Base-by-base conservation (phyloP, 495 filamentous ascomycete species). In the Pyrenula aspistea region DNA sequence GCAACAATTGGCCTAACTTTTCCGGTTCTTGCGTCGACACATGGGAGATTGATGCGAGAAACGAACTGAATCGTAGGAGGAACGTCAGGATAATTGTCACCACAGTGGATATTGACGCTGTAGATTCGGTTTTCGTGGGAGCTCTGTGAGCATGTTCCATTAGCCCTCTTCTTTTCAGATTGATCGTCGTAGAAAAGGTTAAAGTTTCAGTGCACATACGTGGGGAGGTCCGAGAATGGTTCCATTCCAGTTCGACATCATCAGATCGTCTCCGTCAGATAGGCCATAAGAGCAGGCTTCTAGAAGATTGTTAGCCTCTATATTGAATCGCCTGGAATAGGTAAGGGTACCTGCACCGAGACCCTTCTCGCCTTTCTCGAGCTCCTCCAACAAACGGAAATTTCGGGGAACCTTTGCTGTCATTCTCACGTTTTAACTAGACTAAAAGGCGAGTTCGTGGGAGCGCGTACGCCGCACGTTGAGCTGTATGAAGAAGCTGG, bases 341-440 rank as follows among this genome's bases (percentile, higher is more conserved):
- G 15, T 12, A 22, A 49, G 42, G 59, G 22, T 25, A 96, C 92
- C 92, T 73, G 92, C 91, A 63, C 94, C 91, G 53, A 92, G 76
- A 50, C 94, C 93, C 70, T 97, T 98, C 77, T 98, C 93, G 61
- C 93, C 93, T 76, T 96, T 97, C 77, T 98, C 93, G 2, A 98
- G 79, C 83, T 98, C 93, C 67, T 96, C 94, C 20, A 98, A 80
- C 61, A 98, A 82, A 62, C 91, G 82, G 67, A 98, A 98, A 73
- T 97, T 97, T 64, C 93, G 79, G 47, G 93, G 93, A 31, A 98
- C 79, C 65, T 94, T 95, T 42, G 93, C 88, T 53, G 79, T 70
- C 85, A 89, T 89, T 42, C 15, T 15, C 15, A 15, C 4, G 31
- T 15, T 42, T 4, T 15, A n/a, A 42, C 31, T 42, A 42, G 31